A percentile compares a stretch with the other conserved stretches of the same genome.
phyloP scores from a whole-genome alignment of 129 eudicot species.

The Chrysanthemum seticuspe region DNA sequence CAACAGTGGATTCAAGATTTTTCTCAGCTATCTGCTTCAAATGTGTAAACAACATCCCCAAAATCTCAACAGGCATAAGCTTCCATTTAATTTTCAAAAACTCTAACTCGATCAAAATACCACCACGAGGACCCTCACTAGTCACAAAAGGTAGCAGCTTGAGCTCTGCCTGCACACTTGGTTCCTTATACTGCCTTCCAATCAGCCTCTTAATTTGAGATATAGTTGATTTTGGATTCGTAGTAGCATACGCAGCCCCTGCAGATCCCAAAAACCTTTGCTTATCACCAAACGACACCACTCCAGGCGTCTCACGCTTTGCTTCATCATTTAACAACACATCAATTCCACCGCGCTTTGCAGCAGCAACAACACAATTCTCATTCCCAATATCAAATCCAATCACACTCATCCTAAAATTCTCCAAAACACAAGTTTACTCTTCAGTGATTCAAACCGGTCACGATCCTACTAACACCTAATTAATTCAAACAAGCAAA shows the following conservation, averaged over 20 bases:
- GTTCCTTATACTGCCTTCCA: slow-evolving; percentile 55
- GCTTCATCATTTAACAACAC: slow-evolving; percentile 76
- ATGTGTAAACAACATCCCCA: slow-evolving; percentile 79
- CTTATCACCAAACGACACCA: slow-evolving; percentile 83
- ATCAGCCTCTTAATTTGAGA: slow-evolving; percentile 81
- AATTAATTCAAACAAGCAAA: no score
- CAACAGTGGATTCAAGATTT: slow-evolving; percentile 42
- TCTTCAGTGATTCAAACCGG: no score
- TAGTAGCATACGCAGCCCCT: slow-evolving; percentile 76
- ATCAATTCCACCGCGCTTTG: slow-evolving; percentile 69
- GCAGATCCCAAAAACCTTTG: slow-evolving; percentile 79
- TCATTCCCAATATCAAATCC: slow-evolving; percentile 93
- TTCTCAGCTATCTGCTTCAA: slow-evolving; percentile 69
- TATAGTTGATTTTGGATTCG: slow-evolving; percentile 72
- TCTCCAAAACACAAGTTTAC: no score
- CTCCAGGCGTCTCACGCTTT: slow-evolving; percentile 67
- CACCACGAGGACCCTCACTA: slow-evolving; percentile 68
- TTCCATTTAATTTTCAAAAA: slow-evolving; percentile 48
- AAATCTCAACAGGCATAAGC: slow-evolving; percentile 70
- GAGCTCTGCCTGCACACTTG: slow-evolving; percentile 62
- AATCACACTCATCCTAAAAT: slow-evolving; percentile 56
- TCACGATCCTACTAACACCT: no score
- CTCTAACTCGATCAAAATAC: slow-evolving; percentile 62
- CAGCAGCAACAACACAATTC: slow-evolving; percentile 68
- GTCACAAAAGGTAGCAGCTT: slow-evolving; percentile 61